Conservation (phyloP, 2,329 filamentous ascomycete genomes). For the Hortaea sp. region DNA sequence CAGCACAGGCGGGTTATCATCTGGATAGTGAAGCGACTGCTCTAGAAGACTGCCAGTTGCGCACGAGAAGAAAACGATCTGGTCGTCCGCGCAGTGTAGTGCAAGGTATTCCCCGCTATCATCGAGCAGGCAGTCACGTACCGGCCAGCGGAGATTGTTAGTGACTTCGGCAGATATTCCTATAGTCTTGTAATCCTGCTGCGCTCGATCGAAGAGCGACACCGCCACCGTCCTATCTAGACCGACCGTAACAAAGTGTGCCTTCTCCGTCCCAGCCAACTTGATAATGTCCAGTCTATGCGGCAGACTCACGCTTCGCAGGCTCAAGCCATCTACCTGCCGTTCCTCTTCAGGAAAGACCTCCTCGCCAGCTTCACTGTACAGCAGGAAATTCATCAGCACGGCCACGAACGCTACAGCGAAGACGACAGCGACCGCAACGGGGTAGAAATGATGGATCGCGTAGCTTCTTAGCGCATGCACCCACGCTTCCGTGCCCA, state of each 20-base stretch:
- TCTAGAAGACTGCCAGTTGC: constrained; percentile 31
- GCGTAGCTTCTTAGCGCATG: constrained; percentile 39
- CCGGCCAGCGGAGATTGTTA: constrained; percentile 19
- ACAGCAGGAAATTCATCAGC: constrained; percentile 64
- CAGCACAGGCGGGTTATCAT: constrained; percentile 49
- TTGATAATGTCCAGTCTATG: constrained; percentile 62
- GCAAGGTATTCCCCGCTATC: constrained; percentile 56
- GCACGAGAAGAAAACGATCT: constrained; percentile 55
- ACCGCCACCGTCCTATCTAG: constrained; percentile 55
- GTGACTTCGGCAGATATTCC: constrained; percentile 12
- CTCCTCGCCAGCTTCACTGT: constrained; percentile 46
- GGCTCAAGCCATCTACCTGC: constrained; percentile 44
- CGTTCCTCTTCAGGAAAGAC: constrained; percentile 36
- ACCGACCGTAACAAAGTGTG: constrained; percentile 58
- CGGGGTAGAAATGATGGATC: constrained; percentile 59
- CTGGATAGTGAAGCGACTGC: constrained; percentile 46
- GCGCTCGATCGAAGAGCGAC: constrained; percentile 11
- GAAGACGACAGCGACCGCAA: constrained; percentile 53
- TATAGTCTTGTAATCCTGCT: constrained; percentile 10
- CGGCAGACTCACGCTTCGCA: constrained; percentile 51
- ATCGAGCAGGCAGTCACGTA: constrained; percentile 53
- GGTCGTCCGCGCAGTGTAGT: constrained; percentile 49
- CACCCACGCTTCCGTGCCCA: constrained; percentile 40
- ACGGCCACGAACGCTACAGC: constrained; percentile 55
- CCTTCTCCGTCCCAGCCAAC: constrained; percentile 51